Percentiles rank a stretch among this genome's conserved stretches.
Conservation (phyloP, 441 rosid species). For the Pelargonium citronellum region DNA sequence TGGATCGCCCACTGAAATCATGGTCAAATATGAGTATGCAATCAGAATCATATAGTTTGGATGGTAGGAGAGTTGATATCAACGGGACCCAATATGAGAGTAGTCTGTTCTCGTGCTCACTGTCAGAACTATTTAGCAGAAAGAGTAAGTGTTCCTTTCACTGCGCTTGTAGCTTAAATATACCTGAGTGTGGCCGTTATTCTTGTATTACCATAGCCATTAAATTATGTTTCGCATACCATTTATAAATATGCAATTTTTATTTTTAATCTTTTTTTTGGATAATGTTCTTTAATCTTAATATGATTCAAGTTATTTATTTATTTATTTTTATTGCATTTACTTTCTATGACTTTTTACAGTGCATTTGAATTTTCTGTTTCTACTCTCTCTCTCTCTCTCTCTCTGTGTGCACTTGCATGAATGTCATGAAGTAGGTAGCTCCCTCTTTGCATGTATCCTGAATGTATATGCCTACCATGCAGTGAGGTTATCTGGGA, state of each 20-base stretch:
- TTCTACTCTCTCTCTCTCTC: not conserved
- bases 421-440: slow-evolving; percentile 4
- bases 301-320: not conserved
- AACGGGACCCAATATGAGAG: slow-evolving; percentile 50
- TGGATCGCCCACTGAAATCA: slow-evolving; percentile 32
- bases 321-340: not conserved
- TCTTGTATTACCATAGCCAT: not conserved
- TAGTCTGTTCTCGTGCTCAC: slow-evolving; percentile 66
- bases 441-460: slow-evolving; percentile 9
- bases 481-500: slow-evolving; percentile 47
- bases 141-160: slow-evolving; percentile 34
- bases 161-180: slow-evolving; percentile 5
- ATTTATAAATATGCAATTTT: not conserved
- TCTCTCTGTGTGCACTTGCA: not conserved
- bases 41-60: slow-evolving; percentile 26
- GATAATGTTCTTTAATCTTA: not conserved
- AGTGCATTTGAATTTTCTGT: not conserved
- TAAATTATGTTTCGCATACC: not conserved
- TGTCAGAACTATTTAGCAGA: slow-evolving; percentile 52
- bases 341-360: not conserved
- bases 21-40: slow-evolving; percentile 34
- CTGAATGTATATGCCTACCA: slow-evolving; percentile 15
- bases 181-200: not conserved
- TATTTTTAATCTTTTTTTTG: not conserved
- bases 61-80: slow-evolving; percentile 25